Conservation (phyloP, 2,329 filamentous ascomycete genomes). For the Sphaerulina populicola region DNA sequence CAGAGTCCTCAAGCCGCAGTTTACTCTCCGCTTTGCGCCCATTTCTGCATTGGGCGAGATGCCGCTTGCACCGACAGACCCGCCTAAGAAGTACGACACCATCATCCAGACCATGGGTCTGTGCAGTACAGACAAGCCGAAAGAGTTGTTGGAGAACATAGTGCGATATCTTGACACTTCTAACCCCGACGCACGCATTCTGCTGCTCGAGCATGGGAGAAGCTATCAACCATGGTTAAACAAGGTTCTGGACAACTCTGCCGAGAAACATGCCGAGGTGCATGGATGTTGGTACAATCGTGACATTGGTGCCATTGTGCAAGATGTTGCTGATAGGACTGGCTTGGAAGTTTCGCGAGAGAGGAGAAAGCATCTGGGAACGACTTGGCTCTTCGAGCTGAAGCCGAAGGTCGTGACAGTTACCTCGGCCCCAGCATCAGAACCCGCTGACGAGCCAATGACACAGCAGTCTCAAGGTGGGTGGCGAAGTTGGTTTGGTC, state of each 20-base stretch:
- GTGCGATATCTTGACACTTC: conserved; percentile 33
- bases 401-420: conserved; percentile 28
- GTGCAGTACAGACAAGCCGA: conserved; percentile 42
- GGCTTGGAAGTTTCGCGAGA: conserved; percentile 42
- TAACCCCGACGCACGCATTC: conserved; percentile 39
- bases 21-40: conserved; percentile 35
- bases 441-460: neutral
- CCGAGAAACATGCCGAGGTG: conserved; percentile 41
- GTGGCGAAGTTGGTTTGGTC: conserved; percentile 2
- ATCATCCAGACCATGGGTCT: conserved; percentile 47
- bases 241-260: conserved; percentile 39
- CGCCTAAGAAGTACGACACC: conserved; percentile 39
- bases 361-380: conserved; percentile 42
- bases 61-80: conserved; percentile 33
- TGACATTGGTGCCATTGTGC: conserved; percentile 43
- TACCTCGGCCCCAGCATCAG: neutral
- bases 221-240: conserved; percentile 44
- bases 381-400: conserved; percentile 44
- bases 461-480: conserved; percentile 2
- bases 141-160: conserved; percentile 39
- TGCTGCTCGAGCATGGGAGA: conserved; percentile 46
- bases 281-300: conserved; percentile 49
- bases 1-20: conserved; percentile 16
- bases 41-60: conserved; percentile 40
- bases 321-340: conserved; percentile 40